Percentiles rank a stretch among this genome's conserved stretches.
These are phyloP conservation scores for Colletotrichum karsti DNA, from an alignment of 2,329 filamentous ascomycete species.

Conservation along the genomic window DNA sequence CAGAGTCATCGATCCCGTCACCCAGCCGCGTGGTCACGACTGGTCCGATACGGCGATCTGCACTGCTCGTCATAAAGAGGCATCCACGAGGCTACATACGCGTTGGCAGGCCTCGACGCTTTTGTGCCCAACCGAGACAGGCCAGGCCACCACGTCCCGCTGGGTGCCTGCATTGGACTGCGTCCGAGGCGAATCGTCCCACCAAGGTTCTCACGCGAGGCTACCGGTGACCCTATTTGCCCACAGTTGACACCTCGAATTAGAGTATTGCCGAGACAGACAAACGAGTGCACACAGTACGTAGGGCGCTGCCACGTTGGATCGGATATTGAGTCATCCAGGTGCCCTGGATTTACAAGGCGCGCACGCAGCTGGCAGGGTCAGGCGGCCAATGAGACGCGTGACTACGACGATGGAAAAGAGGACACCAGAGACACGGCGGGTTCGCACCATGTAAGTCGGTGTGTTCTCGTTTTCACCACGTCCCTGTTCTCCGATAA, in stretches of 20 bases:
- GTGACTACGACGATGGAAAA: slow-evolving; percentile 5
- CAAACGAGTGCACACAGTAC: background rate
- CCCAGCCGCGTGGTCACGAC: background rate
- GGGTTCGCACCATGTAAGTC: slow-evolving; percentile 17
- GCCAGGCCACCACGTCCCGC: background rate
- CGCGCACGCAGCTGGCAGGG: slow-evolving; percentile 2
- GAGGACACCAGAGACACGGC: background rate
- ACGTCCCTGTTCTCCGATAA: background rate
- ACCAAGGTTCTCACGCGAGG: background rate
- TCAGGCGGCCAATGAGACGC: slow-evolving; percentile 13
- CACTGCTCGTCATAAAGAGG: background rate
- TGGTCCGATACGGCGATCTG: background rate
- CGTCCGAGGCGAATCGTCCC: background rate
- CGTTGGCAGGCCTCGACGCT: background rate
- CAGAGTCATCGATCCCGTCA: background rate
- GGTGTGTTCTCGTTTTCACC: slow-evolving; percentile 11
- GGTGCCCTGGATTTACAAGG: slow-evolving; percentile 1
- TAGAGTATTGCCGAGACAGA: background rate
- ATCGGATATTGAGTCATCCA: slow-evolving; percentile 10
- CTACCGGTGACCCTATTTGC: background rate
- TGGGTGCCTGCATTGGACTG: slow-evolving; percentile 1
- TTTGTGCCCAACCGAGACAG: background rate
- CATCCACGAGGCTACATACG: background rate
- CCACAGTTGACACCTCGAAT: background rate
- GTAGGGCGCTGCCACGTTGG: slow-evolving; percentile 8